Percentiles rank a stretch among this genome's conserved stretches.
These are phyloP conservation scores for Sporobolomyces phaffii DNA, from an alignment of 768 basidiomycete genomes.

Conservation along the genomic window DNA sequence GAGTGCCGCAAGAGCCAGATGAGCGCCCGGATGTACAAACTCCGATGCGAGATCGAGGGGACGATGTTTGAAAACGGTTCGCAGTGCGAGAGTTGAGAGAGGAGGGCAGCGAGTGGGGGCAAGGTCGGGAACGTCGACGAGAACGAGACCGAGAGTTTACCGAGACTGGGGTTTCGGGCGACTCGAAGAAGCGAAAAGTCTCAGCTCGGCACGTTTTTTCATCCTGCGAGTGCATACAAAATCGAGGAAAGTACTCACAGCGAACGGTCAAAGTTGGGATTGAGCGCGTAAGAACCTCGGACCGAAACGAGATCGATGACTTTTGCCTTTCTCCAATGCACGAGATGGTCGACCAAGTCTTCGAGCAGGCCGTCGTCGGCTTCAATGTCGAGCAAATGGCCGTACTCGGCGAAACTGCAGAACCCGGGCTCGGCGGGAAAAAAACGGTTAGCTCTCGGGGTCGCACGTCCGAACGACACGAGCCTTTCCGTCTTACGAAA, in stretches of 20 bases:
- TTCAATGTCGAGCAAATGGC: conserved; percentile 73
- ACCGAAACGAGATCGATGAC: conserved; percentile 78
- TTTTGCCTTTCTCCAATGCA: conserved; percentile 81
- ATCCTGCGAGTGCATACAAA: no score
- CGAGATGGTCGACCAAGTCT: conserved; percentile 76
- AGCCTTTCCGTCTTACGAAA: conserved; percentile 58
- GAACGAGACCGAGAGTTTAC: conserved; percentile 59
- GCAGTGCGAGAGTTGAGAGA: conserved; percentile 67
- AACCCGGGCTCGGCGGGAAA: not conserved
- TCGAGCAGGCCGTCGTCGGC: conserved; percentile 52
- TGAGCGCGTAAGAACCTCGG: conserved; percentile 73
- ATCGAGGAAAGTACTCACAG: conserved; percentile 52
- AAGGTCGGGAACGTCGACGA: conserved; percentile 59
- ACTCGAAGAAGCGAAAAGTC: no score
- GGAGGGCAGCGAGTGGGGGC: conserved; percentile 65
- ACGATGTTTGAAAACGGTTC: conserved; percentile 71
- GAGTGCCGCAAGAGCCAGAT: conserved; percentile 86
- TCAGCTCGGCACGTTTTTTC: no score
- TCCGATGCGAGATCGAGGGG: conserved; percentile 56
- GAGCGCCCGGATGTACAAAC: conserved; percentile 71
- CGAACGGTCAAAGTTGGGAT: conserved; percentile 55
- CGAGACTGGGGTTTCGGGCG: conserved; percentile 50
- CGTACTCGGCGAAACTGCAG: conserved; percentile 61
- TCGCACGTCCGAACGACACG: not conserved
- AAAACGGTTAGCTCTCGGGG: no score